These are phyloP conservation scores for Cardamine resedifolia DNA, from an alignment of 345 rosid species.

Conservation along the genomic window DNA sequence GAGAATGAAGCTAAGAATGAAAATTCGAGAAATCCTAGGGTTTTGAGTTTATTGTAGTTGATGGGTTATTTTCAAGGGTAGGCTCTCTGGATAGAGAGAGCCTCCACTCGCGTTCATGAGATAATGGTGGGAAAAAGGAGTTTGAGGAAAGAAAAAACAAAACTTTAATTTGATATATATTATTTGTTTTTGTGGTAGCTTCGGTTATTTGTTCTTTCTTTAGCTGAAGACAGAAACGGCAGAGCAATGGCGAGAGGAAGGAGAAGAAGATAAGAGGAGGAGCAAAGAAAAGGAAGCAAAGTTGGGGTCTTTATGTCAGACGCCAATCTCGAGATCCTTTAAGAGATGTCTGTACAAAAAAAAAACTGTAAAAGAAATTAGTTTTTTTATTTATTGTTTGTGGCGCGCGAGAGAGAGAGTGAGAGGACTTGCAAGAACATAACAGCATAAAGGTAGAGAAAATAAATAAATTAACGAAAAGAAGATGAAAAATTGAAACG, in stretches of 20 bases:
- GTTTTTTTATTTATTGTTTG: slow-evolving; percentile 14
- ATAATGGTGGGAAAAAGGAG: slow-evolving; percentile 33
- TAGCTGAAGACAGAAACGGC: slow-evolving; percentile 17
- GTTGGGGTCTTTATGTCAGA: slow-evolving; percentile 38
- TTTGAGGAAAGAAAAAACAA: neutral
- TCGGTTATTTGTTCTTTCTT: neutral
- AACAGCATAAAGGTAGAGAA: slow-evolving; percentile 8
- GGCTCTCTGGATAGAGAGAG: slow-evolving; percentile 52
- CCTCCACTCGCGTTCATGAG: slow-evolving; percentile 52
- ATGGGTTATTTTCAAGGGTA: slow-evolving; percentile 38
- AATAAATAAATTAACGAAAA: neutral
- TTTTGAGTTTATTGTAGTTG: slow-evolving; percentile 8
- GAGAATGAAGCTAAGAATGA: neutral
- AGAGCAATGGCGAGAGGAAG: slow-evolving; percentile 34
- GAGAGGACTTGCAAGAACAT: slow-evolving; percentile 16
- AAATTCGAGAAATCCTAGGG: slow-evolving; percentile 25
- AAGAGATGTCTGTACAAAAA: neutral
- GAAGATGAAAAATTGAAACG: neutral
- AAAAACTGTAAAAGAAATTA: slow-evolving; percentile 23
- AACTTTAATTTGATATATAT: neutral
- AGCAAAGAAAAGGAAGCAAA: slow-evolving; percentile 14
- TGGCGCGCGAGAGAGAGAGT: neutral
- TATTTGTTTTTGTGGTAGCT: neutral
- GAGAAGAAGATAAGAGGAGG: slow-evolving; percentile 18
- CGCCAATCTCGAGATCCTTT: slow-evolving; percentile 50